These are phyloP conservation scores for Claviceps lovelessii DNA, from an alignment of 2,329 filamentous ascomycete species.

Conservation along the genomic window DNA sequence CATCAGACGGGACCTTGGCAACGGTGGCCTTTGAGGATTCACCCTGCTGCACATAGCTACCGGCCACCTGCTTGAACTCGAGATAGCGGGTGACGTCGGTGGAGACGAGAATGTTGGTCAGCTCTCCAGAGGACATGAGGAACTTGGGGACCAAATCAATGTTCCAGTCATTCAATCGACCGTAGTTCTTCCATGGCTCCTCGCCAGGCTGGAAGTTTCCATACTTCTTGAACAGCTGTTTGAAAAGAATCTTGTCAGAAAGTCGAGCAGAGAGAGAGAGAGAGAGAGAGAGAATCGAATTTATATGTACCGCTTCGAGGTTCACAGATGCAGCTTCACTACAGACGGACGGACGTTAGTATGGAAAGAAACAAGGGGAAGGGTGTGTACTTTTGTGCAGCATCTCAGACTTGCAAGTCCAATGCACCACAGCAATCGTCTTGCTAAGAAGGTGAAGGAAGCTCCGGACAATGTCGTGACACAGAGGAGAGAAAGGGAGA, in stretches of 20 bases:
- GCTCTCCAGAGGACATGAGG: slow-evolving; percentile 94
- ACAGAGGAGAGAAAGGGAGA: not conserved
- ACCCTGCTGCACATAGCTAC: slow-evolving; percentile 91
- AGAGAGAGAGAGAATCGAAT: slow-evolving; percentile 6
- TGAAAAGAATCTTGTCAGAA: slow-evolving; percentile 7
- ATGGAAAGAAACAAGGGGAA: not conserved
- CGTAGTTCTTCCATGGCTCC: slow-evolving; percentile 97
- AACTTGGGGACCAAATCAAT: slow-evolving; percentile 97
- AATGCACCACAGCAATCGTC: not conserved
- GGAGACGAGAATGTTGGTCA: slow-evolving; percentile 96
- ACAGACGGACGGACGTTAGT: slow-evolving; percentile 15
- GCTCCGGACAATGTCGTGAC: not conserved
- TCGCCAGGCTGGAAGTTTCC: slow-evolving; percentile 65
- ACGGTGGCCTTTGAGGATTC: slow-evolving; percentile 71
- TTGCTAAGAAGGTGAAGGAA: too few species aligned
- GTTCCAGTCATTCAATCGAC: slow-evolving; percentile 95
- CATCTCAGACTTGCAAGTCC: not conserved
- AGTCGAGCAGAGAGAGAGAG: slow-evolving; percentile 6
- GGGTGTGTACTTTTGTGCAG: not conserved
- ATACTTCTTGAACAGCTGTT: slow-evolving; percentile 89
- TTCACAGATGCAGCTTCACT: slow-evolving; percentile 91
- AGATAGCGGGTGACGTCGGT: slow-evolving; percentile 84
- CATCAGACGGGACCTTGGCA: slow-evolving; percentile 92
- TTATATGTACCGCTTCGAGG: slow-evolving; percentile 63
- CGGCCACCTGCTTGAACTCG: slow-evolving; percentile 88